Base-by-base conservation (phyloP, 176 grass and related monocot species). In the Oryza rufipogon region DNA sequence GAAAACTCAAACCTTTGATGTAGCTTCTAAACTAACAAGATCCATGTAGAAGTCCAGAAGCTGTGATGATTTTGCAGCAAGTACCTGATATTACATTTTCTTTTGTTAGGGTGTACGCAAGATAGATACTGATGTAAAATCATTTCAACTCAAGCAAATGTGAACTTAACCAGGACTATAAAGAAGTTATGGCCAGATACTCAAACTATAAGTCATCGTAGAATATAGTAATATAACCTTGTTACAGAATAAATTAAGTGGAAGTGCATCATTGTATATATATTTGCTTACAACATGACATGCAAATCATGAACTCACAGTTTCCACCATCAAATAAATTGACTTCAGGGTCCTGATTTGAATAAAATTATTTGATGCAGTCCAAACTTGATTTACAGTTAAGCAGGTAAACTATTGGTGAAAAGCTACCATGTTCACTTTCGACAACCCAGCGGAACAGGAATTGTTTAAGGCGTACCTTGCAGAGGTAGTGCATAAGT, bases 401-500 rank as follows among this genome's bases (percentile, higher is more conserved):
- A 81, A 20, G 47, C 34, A 70, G 61, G 26, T 41, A 71, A 68
- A 28, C 9, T 45, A 70, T 76, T 46, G 78, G 15, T 44, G 16
- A 75, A 71, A 80, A 56, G 80, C 41, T 60, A 78, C 81, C 85
- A 48, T 63, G 86, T 30, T 39, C 38, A 83, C 3, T 73, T 80
- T 66, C 64, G 61, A 84, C 36, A 73, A 77, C 34, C 67, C 44
- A 83, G 75, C 34, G 76, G 75, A 73, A 68, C 22, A 83, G 23
- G n/a, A 28, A 68, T 65, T 87, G 77, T 66, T 9, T 73, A 88
- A 68, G 56, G 9, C 82, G 88, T 91, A 98, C 96, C 93, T 92
- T 94, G 81, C 96, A 95, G 63, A 98, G 87, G 89, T 98, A 98
- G 66, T 98, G 93, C 96, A 98, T 98, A 54, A 98, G 45, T 51